phyloP scores from a whole-genome alignment of 768 basidiomycete species.

The Russula ochroleuca region DNA sequence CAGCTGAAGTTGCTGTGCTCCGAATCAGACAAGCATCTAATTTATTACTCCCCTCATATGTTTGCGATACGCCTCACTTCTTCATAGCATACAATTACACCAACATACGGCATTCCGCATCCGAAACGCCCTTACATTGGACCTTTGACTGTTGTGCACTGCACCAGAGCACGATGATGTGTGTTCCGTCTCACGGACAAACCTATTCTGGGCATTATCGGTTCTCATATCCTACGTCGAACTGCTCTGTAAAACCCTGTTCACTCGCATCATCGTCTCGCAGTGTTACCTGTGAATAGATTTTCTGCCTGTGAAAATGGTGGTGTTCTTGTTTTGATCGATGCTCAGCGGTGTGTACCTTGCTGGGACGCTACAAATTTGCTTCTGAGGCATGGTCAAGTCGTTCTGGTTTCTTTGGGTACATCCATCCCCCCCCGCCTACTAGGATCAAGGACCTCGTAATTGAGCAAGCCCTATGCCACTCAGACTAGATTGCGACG shows the following conservation, averaged over 20 bases:
- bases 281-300: neutral
- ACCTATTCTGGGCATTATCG: neutral
- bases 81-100: conserved; percentile 5
- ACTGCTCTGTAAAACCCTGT: neutral
- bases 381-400: neutral
- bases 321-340: too few relatives aligned
- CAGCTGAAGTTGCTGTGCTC: neutral
- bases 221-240: neutral
- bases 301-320: neutral
- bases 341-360: too few relatives aligned
- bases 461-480: neutral
- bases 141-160: conserved; percentile 6
- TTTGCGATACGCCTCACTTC: conserved; percentile 7
- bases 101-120: neutral
- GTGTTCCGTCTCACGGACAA: neutral
- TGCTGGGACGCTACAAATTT: neutral
- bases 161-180: neutral
- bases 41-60: conserved; percentile 21
- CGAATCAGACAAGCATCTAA: conserved; percentile 10
- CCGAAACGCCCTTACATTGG: conserved; percentile 1
- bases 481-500: too few relatives aligned
- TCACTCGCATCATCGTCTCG: neutral
- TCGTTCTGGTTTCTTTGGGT: neutral
- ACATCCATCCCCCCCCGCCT: neutral
- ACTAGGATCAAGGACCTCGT: neutral